These are phyloP conservation scores for Brettanomyces sp. DNA, from an alignment of 805 yeast genomes.

Conservation along the genomic window DNA sequence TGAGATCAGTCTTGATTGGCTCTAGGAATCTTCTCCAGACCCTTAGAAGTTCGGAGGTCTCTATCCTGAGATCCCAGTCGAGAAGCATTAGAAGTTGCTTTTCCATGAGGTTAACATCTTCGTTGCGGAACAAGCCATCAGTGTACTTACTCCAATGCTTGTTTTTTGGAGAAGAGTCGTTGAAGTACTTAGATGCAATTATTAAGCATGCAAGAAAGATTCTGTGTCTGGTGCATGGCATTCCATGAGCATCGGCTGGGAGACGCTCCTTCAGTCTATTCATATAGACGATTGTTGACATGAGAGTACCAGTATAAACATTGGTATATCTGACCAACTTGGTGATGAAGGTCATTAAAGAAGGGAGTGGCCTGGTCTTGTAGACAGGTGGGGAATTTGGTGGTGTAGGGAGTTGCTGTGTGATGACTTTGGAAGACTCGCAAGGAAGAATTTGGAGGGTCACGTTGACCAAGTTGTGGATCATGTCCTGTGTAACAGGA, in stretches of 20 bases:
- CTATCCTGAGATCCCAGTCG: slow-evolving; percentile 58
- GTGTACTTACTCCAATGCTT: slow-evolving; percentile 74
- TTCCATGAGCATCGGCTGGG: slow-evolving; percentile 65
- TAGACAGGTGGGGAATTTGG: slow-evolving; percentile 22
- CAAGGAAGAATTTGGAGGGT: slow-evolving; percentile 64
- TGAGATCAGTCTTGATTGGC: slow-evolving; percentile 36
- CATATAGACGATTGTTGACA: slow-evolving; percentile 63
- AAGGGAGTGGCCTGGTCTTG: slow-evolving; percentile 43
- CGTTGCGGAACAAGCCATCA: slow-evolving; percentile 57
- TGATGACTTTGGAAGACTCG: slow-evolving; percentile 28
- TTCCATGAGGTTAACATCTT: slow-evolving; percentile 75
- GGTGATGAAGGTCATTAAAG: slow-evolving; percentile 66
- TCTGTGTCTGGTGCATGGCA: slow-evolving; percentile 74
- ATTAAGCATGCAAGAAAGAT: slow-evolving; percentile 68
- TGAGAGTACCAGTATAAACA: slow-evolving; percentile 71
- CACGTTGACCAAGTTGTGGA: slow-evolving; percentile 55
- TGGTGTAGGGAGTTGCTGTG: slow-evolving; percentile 25
- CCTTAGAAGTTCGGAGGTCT: slow-evolving; percentile 32
- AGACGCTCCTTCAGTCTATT: slow-evolving; percentile 50
- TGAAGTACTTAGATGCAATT: slow-evolving; percentile 63
- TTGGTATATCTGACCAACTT: slow-evolving; percentile 65
- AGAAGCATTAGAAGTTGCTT: slow-evolving; percentile 60
- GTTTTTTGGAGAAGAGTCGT: slow-evolving; percentile 72
- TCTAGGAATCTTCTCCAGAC: slow-evolving; percentile 38
- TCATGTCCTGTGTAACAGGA: slow-evolving; percentile 69